Evolutionary conservation across 352 stramenopile species (phyloP).

Genomic region (Pythium diclinum): DNA sequence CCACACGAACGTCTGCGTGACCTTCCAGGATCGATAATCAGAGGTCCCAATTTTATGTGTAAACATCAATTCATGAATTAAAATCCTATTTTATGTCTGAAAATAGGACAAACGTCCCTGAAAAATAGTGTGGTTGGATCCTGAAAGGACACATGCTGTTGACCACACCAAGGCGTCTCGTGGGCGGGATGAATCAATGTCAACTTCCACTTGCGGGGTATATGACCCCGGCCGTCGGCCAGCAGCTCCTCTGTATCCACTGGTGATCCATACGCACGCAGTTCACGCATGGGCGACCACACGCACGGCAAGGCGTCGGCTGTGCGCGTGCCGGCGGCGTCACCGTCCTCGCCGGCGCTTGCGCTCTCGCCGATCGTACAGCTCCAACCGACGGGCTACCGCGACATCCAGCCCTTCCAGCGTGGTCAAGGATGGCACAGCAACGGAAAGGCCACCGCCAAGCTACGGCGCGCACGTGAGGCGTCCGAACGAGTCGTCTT

Average conservation of each 20-base stretch:
- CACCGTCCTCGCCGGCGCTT: slow-evolving; percentile 15
- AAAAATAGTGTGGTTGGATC: slow-evolving; percentile 7
- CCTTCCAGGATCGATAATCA: slow-evolving; percentile 22
- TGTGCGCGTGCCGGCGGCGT: slow-evolving; percentile 20
- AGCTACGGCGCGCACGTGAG: slow-evolving; percentile 25
- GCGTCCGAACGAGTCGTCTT: slow-evolving; percentile 43
- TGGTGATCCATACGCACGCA: background rate
- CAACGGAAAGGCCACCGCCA: slow-evolving; percentile 41
- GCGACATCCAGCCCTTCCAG: slow-evolving; percentile 67
- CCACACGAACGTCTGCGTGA: slow-evolving; percentile 8
- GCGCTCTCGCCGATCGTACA: slow-evolving; percentile 57
- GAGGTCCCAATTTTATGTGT: slow-evolving; percentile 5
- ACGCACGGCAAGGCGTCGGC: slow-evolving; percentile 22
- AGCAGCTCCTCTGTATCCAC: background rate
- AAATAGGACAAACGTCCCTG: background rate
- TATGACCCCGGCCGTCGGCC: background rate
- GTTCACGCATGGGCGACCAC: slow-evolving; percentile 1
- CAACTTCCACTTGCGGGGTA: slow-evolving; percentile 18
- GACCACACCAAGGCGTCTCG: slow-evolving; percentile 1
- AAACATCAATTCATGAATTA: background rate
- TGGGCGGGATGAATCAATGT: slow-evolving; percentile 1
- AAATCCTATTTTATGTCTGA: background rate
- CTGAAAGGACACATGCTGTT: slow-evolving; percentile 21
- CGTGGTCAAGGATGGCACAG: slow-evolving; percentile 63
- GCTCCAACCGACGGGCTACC: slow-evolving; percentile 57